phyloP scores from a whole-genome alignment of 495 filamentous ascomycete species.

The Coniosporium apollinis region DNA sequence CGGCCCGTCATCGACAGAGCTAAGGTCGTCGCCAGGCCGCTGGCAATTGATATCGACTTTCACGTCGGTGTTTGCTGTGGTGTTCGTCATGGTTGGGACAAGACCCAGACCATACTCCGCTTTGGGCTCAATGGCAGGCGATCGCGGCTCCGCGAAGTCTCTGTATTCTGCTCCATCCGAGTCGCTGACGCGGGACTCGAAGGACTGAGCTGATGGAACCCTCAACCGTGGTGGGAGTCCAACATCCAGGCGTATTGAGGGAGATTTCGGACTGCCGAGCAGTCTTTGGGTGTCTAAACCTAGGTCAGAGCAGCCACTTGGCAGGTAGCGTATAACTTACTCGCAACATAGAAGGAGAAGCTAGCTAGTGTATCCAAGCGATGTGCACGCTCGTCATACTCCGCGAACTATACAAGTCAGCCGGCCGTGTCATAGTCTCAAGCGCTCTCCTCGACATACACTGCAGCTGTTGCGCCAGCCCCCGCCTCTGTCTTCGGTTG shows the following conservation, averaged over 20 bases:
- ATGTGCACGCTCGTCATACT: constrained; percentile 89
- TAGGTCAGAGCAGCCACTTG: too few relatives aligned
- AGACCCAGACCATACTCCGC: constrained; percentile 26
- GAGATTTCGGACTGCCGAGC: constrained; percentile 18
- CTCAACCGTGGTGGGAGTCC: constrained; percentile 59
- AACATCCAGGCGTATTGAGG: constrained; percentile 53
- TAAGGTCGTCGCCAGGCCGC: constrained; percentile 74
- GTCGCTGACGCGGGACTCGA: constrained; percentile 51
- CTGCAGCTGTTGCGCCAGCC: constrained; percentile 95
- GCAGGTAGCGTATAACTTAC: constrained; percentile 31
- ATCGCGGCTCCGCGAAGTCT: constrained; percentile 45
- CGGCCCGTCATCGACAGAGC: constrained; percentile 78
- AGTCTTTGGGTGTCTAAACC: constrained; percentile 17
- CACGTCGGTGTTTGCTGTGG: constrained; percentile 39
- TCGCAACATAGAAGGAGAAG: constrained; percentile 92
- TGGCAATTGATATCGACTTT: constrained; percentile 81
- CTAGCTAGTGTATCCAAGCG: constrained; percentile 70
- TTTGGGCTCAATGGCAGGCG: constrained; percentile 42
- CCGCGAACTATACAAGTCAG: constrained; percentile 47
- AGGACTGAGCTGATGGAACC: constrained; percentile 64
- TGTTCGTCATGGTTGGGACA: constrained; percentile 21
- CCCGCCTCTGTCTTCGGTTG: constrained; percentile 63
- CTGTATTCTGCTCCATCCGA: constrained; percentile 28
- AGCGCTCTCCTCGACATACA: constrained; percentile 25
- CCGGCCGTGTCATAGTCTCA: constrained; percentile 2